phyloP scores from a whole-genome alignment of 1,139 yeast genomes.

The Geotrichum aggregatum region DNA sequence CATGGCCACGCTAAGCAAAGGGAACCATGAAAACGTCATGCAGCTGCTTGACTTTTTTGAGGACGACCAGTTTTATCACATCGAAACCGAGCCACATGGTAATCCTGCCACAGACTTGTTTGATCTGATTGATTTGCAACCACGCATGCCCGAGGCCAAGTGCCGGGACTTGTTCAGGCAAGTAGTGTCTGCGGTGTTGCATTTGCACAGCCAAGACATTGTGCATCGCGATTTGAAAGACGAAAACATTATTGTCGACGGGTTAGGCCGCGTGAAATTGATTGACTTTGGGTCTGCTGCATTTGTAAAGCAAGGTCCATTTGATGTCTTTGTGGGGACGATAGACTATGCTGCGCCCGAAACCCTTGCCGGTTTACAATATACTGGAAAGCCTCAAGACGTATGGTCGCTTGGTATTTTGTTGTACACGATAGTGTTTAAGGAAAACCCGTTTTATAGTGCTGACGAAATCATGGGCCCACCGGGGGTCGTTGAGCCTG shows the following conservation, averaged over 20 bases:
- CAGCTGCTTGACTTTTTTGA: slow-evolving; percentile 86
- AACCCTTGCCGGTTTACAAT: slow-evolving; percentile 79
- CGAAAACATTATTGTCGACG: slow-evolving; percentile 84
- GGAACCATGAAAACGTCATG: slow-evolving; percentile 83
- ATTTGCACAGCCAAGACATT: slow-evolving; percentile 78
- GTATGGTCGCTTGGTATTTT: slow-evolving; percentile 94
- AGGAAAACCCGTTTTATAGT: slow-evolving; percentile 91
- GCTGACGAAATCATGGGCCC: slow-evolving; percentile 95
- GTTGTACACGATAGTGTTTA: slow-evolving; percentile 81
- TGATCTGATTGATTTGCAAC: slow-evolving; percentile 81
- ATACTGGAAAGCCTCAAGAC: slow-evolving; percentile 91
- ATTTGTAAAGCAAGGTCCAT: slow-evolving; percentile 82
- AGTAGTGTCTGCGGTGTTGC: slow-evolving; percentile 69
- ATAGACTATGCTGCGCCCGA: slow-evolving; percentile 97
- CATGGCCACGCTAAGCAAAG: slow-evolving; percentile 63
- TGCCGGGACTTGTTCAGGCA: slow-evolving; percentile 75
- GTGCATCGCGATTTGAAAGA: slow-evolving; percentile 95
- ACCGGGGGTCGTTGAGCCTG: slow-evolving; percentile 41
- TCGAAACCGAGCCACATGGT: slow-evolving; percentile 89
- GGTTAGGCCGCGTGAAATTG: slow-evolving; percentile 51
- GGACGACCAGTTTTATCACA: slow-evolving; percentile 79
- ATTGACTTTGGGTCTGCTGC: slow-evolving; percentile 97
- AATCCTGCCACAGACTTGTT: slow-evolving; percentile 85
- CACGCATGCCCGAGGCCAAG: slow-evolving; percentile 72
- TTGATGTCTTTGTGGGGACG: slow-evolving; percentile 95